Evolutionary conservation across 306 rosid species (phyloP).

Genomic region (Prinsepia uniflora): DNA sequence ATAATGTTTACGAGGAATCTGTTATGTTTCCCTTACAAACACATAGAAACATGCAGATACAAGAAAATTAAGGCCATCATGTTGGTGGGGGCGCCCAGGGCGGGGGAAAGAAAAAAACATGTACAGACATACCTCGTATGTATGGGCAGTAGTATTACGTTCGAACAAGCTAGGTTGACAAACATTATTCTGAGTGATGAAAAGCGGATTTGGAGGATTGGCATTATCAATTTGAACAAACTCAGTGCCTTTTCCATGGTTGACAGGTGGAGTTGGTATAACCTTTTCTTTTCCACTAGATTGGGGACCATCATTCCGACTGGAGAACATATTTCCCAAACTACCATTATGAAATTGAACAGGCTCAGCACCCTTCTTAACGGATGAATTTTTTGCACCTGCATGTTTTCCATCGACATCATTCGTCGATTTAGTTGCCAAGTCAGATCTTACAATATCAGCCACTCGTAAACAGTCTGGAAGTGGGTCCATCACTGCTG

Average conservation of each 20-base stretch:
- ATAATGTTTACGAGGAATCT: background rate
- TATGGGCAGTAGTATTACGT: constrained; percentile 44
- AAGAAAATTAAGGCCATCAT: background rate
- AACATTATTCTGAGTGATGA: constrained; percentile 23
- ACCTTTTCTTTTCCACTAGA: constrained; percentile 24
- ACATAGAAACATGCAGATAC: background rate
- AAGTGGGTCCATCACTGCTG: constrained; percentile 71
- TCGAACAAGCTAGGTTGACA: constrained; percentile 48
- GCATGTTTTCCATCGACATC: constrained; percentile 16
- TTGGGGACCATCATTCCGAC: constrained; percentile 20
- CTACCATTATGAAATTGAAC: constrained; percentile 30
- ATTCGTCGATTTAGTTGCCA: constrained; percentile 31
- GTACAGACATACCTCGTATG: constrained; percentile 52
- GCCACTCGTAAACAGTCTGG: constrained; percentile 53
- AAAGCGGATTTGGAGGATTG: constrained; percentile 26
- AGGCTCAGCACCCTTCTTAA: constrained; percentile 25
- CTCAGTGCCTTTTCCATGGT: constrained; percentile 26
- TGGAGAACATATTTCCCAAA: constrained; percentile 32
- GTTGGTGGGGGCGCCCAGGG: too few species aligned
- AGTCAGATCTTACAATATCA: constrained; percentile 37
- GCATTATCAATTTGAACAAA: constrained; percentile 29
- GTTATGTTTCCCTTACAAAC: background rate
- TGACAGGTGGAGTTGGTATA: constrained; percentile 26
- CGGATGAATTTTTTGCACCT: constrained; percentile 28
- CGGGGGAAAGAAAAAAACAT: too few species aligned